phyloP scores from a whole-genome alignment of 139 green algal species.

The Chlorella sp. region DNA sequence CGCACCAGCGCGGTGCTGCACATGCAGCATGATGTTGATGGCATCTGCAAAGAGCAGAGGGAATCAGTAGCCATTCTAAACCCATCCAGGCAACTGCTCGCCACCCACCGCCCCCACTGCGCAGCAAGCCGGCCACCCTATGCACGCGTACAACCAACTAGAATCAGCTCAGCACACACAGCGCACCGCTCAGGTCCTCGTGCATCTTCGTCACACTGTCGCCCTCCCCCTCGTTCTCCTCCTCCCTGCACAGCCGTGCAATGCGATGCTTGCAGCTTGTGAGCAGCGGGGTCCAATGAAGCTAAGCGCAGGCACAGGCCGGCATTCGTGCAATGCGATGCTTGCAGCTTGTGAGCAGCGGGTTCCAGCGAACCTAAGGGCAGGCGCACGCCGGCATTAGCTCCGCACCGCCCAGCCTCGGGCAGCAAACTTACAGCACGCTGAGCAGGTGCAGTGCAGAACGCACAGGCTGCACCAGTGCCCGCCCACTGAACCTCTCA shows the following conservation, averaged over 20 bases:
- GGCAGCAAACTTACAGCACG: background rate
- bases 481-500: too few relatives aligned
- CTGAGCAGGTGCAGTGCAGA: too few relatives aligned
- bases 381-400: too few relatives aligned
- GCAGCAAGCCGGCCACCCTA: too few relatives aligned
- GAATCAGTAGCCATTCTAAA: too few relatives aligned
- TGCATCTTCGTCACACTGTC: conserved; percentile 93
- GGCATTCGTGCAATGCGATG: background rate
- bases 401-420: too few relatives aligned
- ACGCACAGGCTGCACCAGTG: too few relatives aligned
- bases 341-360: background rate
- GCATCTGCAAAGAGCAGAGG: conserved; percentile 65
- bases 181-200: conserved; percentile 72
- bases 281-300: background rate
- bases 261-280: background rate
- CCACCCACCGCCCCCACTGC: too few relatives aligned
- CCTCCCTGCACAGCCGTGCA: conserved; percentile 33
- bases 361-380: background rate
- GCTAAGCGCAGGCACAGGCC: background rate
- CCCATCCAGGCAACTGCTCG: too few relatives aligned
- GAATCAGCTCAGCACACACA: background rate
- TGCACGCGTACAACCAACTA: too few relatives aligned
- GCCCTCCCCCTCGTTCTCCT: conserved; percentile 66
- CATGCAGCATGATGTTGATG: conserved; percentile 70
- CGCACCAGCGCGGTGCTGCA: conserved; percentile 23